Conservation (phyloP, 1,284 basidiomycete genomes). For the Fistulinella cinereoalba region DNA sequence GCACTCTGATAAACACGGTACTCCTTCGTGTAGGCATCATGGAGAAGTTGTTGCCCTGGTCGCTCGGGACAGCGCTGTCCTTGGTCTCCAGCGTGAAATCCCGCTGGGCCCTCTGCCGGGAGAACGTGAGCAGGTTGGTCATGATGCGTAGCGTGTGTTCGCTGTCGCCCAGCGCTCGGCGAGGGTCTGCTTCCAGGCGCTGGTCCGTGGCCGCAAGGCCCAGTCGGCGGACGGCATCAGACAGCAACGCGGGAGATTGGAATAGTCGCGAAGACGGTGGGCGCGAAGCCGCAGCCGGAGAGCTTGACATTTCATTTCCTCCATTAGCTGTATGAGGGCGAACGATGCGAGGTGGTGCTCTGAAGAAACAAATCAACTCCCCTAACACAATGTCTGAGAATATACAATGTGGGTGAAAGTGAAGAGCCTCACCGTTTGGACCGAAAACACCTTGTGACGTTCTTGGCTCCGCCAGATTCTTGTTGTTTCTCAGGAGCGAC, state of each 20-base stretch:
- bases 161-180: slow-evolving; percentile 44
- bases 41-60: slow-evolving; percentile 34
- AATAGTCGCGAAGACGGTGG: slow-evolving; percentile 43
- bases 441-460: slow-evolving; percentile 84
- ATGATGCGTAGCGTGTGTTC: slow-evolving; percentile 65
- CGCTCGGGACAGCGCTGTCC: slow-evolving; percentile 13
- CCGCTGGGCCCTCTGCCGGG: slow-evolving; percentile 44
- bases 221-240: slow-evolving; percentile 66
- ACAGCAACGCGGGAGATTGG: slow-evolving; percentile 62
- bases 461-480: slow-evolving; percentile 77
- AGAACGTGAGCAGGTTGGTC: slow-evolving; percentile 67
- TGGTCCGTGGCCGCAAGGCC: slow-evolving; percentile 56
- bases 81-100: slow-evolving; percentile 33
- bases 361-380: slow-evolving; percentile 83
- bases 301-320: slow-evolving; percentile 47
- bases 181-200: slow-evolving; percentile 36
- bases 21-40: slow-evolving; percentile 50
- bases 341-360: slow-evolving; percentile 69
- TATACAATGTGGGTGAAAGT: background rate
- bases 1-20: slow-evolving; percentile 65
- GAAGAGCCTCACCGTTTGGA: slow-evolving; percentile 62
- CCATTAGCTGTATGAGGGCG: slow-evolving; percentile 40
- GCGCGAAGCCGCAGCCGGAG: slow-evolving; percentile 40
- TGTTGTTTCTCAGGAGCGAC: slow-evolving; percentile 56
- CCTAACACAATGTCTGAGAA: slow-evolving; percentile 43